A percentile compares a stretch with the other conserved stretches of the same genome.
phyloP scores from a whole-genome alignment of 2,329 filamentous ascomycete species.

The Kalmusia sp. region DNA sequence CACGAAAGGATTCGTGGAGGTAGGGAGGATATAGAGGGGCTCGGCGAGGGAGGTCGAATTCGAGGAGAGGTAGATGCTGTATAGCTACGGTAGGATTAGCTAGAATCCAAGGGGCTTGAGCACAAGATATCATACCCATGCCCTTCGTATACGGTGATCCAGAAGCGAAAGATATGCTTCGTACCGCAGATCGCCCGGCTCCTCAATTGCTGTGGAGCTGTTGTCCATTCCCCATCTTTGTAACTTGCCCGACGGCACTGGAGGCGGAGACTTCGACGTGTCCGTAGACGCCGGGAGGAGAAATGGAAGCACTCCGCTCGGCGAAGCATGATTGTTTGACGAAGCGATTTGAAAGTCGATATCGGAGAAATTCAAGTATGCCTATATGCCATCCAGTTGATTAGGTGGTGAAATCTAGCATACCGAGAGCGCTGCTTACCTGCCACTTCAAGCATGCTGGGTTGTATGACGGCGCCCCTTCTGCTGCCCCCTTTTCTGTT shows the following conservation, averaged over 20 bases:
- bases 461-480: slow-evolving; percentile 80
- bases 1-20: slow-evolving; percentile 68
- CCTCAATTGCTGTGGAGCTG: slow-evolving; percentile 39
- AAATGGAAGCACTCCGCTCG: slow-evolving; percentile 86
- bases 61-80: slow-evolving; percentile 79
- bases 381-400: slow-evolving; percentile 57
- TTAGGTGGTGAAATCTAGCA: neutral
- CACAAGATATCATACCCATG: slow-evolving; percentile 70
- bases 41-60: slow-evolving; percentile 73
- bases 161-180: slow-evolving; percentile 82
- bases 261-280: slow-evolving; percentile 45
- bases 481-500: slow-evolving; percentile 65
- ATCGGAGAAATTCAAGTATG: slow-evolving; percentile 79
- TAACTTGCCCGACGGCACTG: slow-evolving; percentile 69
- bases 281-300: slow-evolving; percentile 64
- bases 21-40: slow-evolving; percentile 72
- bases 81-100: slow-evolving; percentile 59
- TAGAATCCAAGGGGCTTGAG: neutral
- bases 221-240: slow-evolving; percentile 69
- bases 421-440: slow-evolving; percentile 58
- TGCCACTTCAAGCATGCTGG: slow-evolving; percentile 96
- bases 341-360: slow-evolving; percentile 71
- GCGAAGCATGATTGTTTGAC: slow-evolving; percentile 93
- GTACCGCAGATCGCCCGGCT: slow-evolving; percentile 63
- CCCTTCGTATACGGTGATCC: slow-evolving; percentile 78